Base-by-base conservation (phyloP, 257 asterid genomes). In the Osmanthus fragrans region DNA sequence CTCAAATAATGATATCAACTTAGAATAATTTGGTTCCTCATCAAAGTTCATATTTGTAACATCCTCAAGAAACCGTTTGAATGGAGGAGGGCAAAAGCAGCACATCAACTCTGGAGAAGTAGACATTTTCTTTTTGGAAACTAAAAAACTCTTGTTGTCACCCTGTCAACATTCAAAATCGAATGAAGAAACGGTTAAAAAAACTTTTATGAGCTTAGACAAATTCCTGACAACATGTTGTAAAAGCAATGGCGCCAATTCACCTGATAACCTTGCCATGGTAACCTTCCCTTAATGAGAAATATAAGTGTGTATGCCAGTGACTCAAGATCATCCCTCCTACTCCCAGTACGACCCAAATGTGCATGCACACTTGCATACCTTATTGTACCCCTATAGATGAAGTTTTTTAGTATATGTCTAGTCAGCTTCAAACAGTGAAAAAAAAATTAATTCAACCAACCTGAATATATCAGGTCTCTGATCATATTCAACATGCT, bases 191-290 rank as follows among this genome's bases (percentile, higher is more conserved):
- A 56, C 5, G 2, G 27, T 56, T 56, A 56, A n/a, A 47, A 68
- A 30, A 30, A 9, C 0, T 37, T 37, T 39, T 25, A 36, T 19
- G 25, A 71, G 51, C 16, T 51, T 25, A 42, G 37, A 39, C 32
- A 45, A 37, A 4, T 25, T 36, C 23, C 66, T 6, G 30, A 75
- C 60, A 80, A 80, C 27, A 37, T 56, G 30, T 63, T 34, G 16
- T 56, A 29, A 12, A 77, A 77, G 73, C 71, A 77, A 63, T 45
- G 69, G 71, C 30, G 72, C 40, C 75, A 79, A 67, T 72, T 68
- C 80, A 92, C 99, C 98, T 95, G 99, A 87, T 91, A 95, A 34
- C 99, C 99, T 87, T 95, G 99, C 99, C 99, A 95, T 2, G 99
- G 99, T 56, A 95, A 85, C 88, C 99, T 88, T 82, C 99, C 99